A percentile compares a stretch with the other conserved stretches of the same genome.
Conservation (phyloP, 805 yeast genomes). For the Hanseniaspora guilliermondii region DNA sequence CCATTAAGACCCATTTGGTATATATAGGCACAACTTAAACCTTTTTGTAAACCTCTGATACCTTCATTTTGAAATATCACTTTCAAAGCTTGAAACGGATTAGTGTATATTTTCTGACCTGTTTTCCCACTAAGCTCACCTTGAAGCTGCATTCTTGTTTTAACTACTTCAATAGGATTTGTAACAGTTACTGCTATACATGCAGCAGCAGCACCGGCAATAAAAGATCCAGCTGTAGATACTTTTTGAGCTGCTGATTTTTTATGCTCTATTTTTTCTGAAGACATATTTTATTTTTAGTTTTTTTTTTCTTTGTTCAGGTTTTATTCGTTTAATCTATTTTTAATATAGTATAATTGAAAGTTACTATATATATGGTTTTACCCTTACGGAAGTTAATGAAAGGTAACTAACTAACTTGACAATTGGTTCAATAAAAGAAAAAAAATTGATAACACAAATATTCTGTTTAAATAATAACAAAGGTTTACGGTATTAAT, state of each 20-base stretch:
- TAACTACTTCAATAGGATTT: constrained; percentile 88
- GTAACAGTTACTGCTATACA: constrained; percentile 97
- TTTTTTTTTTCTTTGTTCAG: background rate
- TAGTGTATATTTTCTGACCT: constrained; percentile 50
- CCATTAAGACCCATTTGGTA: constrained; percentile 90
- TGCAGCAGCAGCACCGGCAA: constrained; percentile 89
- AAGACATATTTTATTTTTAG: background rate
- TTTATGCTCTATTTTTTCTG: constrained; percentile 16
- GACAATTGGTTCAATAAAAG: too few relatives aligned
- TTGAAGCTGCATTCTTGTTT: constrained; percentile 92
- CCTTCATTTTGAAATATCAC: constrained; percentile 75
- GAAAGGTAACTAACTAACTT: too few relatives aligned
- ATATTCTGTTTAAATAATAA: too few relatives aligned
- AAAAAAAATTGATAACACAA: too few relatives aligned
- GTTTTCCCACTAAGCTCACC: constrained; percentile 55
- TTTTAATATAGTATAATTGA: too few relatives aligned
- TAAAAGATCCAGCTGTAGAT: constrained; percentile 62
- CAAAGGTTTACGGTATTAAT: too few relatives aligned
- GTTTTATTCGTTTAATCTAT: background rate
- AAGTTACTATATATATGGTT: too few relatives aligned
- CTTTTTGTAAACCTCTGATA: constrained; percentile 75
- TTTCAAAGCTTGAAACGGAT: constrained; percentile 72
- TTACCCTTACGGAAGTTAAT: too few relatives aligned
- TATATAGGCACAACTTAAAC: constrained; percentile 74
- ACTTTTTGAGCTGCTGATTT: constrained; percentile 46